Evolutionary conservation across 139 green algal species (phyloP).

Genomic region (Tetraselmis striata): DNA sequence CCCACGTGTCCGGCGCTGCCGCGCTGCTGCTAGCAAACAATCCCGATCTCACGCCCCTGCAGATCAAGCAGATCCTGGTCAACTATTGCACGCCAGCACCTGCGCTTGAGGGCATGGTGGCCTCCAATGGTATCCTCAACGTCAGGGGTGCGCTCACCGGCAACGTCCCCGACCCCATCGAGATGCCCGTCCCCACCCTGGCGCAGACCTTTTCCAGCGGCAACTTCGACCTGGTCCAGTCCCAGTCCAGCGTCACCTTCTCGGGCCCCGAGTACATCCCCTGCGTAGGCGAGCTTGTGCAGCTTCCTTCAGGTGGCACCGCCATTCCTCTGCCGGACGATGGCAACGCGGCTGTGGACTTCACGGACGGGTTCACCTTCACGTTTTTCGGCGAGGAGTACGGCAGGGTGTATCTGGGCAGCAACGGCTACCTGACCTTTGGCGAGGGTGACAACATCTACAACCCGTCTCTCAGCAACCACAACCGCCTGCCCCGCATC

Average conservation of each 20-base stretch:
- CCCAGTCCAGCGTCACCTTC: neutral
- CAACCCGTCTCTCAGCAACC: neutral
- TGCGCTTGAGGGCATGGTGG: neutral
- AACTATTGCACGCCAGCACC: neutral
- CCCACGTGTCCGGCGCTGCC: conserved; percentile 3
- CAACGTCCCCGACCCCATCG: neutral
- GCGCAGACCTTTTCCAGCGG: neutral
- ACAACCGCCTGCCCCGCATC: neutral
- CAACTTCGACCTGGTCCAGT: neutral
- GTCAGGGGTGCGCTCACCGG: neutral
- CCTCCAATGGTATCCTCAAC: neutral
- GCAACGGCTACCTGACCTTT: neutral
- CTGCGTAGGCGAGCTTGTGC: neutral
- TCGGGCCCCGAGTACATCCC: neutral
- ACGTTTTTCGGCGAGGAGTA: neutral
- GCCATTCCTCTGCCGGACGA: too few species aligned
- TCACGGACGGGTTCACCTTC: too few species aligned
- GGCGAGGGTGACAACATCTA: neutral
- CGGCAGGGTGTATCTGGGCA: neutral
- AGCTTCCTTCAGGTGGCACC: too few species aligned
- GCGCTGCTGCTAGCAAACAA: neutral
- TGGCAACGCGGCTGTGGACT: too few species aligned
- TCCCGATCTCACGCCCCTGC: neutral
- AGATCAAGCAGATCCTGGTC: neutral
- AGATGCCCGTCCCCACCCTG: neutral